These are phyloP conservation scores for Echeveria elegans DNA, from an alignment of 164 flowering plant genomes.

Conservation along the genomic window DNA sequence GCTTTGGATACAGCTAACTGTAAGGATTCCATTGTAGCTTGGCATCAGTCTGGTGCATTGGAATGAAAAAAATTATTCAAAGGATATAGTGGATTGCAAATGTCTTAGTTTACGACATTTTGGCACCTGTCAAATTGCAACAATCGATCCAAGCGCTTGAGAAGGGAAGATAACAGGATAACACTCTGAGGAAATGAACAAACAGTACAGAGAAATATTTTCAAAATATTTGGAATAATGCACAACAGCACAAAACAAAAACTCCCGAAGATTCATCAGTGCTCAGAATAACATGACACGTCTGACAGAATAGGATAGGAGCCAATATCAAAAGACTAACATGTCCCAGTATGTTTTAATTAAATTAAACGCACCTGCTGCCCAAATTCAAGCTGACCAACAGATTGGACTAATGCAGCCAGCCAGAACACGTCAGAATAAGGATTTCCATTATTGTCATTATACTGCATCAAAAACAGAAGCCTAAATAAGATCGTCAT, in stretches of 20 bases:
- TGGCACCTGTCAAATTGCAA: constrained; percentile 89
- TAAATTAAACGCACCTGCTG: constrained; percentile 53
- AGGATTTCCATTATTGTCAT: constrained; percentile 88
- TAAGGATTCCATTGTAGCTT: constrained; percentile 85
- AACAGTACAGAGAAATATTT: not conserved
- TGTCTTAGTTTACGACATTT: not conserved
- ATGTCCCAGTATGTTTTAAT: constrained; percentile 4
- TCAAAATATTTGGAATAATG: not conserved
- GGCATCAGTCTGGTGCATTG: constrained; percentile 71
- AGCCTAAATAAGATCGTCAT: not conserved
- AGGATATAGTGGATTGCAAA: not conserved
- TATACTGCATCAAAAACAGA: constrained; percentile 49
- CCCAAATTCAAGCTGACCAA: constrained; percentile 95
- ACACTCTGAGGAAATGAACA: constrained; percentile 34
- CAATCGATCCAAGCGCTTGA: constrained; percentile 84
- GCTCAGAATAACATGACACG: not conserved
- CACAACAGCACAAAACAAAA: not conserved
- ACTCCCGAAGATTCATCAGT: not conserved
- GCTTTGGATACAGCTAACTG: constrained; percentile 80
- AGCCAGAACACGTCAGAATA: constrained; percentile 95
- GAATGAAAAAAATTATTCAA: not conserved
- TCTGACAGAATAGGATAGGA: too few species aligned
- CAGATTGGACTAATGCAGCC: constrained; percentile 69
- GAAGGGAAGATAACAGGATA: constrained; percentile 59
- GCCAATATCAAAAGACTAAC: constrained; percentile 2